Percentiles rank a stretch among this genome's conserved stretches.
These are phyloP conservation scores for Seiridium unicorne DNA, from an alignment of 2,329 filamentous ascomycete genomes.

Conservation along the genomic window DNA sequence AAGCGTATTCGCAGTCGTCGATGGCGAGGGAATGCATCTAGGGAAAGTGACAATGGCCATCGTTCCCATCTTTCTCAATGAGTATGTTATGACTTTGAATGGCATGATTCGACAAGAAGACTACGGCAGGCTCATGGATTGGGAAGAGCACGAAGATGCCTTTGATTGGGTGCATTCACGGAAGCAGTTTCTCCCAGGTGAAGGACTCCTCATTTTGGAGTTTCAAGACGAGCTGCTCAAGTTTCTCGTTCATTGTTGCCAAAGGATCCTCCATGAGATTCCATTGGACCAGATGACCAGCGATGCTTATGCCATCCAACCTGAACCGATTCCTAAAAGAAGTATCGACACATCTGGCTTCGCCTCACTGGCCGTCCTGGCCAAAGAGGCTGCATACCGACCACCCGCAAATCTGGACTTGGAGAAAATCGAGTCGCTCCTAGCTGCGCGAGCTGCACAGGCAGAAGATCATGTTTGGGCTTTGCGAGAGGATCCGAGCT, in stretches of 20 bases:
- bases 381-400: constrained; percentile 52
- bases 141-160: constrained; percentile 33
- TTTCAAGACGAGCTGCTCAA: constrained; percentile 44
- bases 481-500: constrained; percentile 57
- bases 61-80: constrained; percentile 24
- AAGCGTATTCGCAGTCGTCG: constrained; percentile 43
- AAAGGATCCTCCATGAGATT: constrained; percentile 51
- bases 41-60: constrained; percentile 24
- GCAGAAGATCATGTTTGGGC: constrained; percentile 54
- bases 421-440: constrained; percentile 38
- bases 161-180: constrained; percentile 32
- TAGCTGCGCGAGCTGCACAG: constrained; percentile 36
- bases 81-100: constrained; percentile 32
- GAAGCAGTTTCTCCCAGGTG: constrained; percentile 38
- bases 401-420: constrained; percentile 46
- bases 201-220: constrained; percentile 50
- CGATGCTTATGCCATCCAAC: constrained; percentile 29
- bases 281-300: constrained; percentile 23
- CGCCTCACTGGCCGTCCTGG: constrained; percentile 36
- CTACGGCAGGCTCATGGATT: constrained; percentile 35
- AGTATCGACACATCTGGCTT: constrained; percentile 29
- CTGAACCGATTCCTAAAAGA: constrained; percentile 32
- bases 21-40: constrained; percentile 33
- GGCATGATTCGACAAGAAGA: constrained; percentile 21
- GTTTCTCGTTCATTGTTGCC: constrained; percentile 49